These are phyloP conservation scores for Claviceps sp. DNA, from an alignment of 2,329 filamentous ascomycete species.

Conservation along the genomic window DNA sequence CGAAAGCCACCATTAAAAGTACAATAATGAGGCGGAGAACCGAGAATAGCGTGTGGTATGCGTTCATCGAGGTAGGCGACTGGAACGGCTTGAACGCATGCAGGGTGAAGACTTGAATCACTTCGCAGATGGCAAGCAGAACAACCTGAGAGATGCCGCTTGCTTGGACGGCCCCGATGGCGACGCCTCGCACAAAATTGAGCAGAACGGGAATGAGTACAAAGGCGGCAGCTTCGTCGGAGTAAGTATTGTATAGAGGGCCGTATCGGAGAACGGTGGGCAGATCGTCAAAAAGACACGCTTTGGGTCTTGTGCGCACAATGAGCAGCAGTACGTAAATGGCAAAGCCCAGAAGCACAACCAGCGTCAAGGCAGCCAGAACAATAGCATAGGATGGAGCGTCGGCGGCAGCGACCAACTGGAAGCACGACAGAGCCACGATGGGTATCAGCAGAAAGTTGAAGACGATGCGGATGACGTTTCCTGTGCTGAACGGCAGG, in stretches of 20 bases:
- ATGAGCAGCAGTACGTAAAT: conserved; percentile 73
- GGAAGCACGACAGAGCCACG: conserved; percentile 77
- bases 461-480: conserved; percentile 73
- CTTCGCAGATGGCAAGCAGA: conserved; percentile 83
- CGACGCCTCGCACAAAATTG: conserved; percentile 74
- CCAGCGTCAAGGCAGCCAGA: conserved; percentile 60
- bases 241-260: conserved; percentile 93
- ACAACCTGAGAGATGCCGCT: conserved; percentile 90
- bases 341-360: conserved; percentile 59
- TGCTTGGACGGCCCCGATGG: conserved; percentile 83
- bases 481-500: conserved; percentile 70
- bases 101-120: conserved; percentile 75
- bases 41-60: conserved; percentile 80
- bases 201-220: conserved; percentile 76
- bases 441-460: conserved; percentile 86
- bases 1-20: conserved; percentile 68
- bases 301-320: conserved; percentile 64
- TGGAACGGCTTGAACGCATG: conserved; percentile 86
- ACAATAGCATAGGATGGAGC: conserved; percentile 61
- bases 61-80: conserved; percentile 89
- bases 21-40: conserved; percentile 62
- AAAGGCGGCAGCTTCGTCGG: conserved; percentile 82
- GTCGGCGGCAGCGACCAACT: conserved; percentile 60
- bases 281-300: conserved; percentile 85
- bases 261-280: conserved; percentile 82